Evolutionary conservation across 495 filamentous ascomycete genomes (phyloP).

Genomic region (Filosporella fistucella): DNA sequence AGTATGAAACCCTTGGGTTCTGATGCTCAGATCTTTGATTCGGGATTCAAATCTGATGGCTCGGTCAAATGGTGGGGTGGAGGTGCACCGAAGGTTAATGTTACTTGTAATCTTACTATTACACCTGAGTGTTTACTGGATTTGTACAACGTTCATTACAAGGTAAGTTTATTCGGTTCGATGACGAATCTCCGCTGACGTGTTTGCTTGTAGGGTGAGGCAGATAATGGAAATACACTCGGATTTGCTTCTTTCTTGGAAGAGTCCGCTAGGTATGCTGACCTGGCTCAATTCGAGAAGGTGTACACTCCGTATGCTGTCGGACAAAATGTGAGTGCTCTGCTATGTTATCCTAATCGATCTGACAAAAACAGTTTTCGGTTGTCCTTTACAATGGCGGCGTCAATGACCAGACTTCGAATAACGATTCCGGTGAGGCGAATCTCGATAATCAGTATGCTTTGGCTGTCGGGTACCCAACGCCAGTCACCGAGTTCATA

Average conservation of each 20-base stretch:
- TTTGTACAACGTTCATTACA: slow-evolving; percentile 23
- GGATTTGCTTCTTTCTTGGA: slow-evolving; percentile 69
- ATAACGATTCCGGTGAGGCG: slow-evolving; percentile 52
- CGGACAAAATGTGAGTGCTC: slow-evolving; percentile 12
- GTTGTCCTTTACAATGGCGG: slow-evolving; percentile 62
- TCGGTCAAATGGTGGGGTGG: slow-evolving; percentile 10
- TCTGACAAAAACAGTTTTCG: slow-evolving; percentile 35
- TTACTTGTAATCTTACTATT: slow-evolving; percentile 16
- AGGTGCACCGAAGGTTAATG: neutral
- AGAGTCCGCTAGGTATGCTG: slow-evolving; percentile 57
- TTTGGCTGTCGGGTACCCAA: slow-evolving; percentile 51
- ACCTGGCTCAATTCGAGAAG: slow-evolving; percentile 49
- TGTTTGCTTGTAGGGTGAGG: too few relatives aligned
- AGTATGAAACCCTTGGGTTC: slow-evolving; percentile 21
- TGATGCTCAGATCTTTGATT: slow-evolving; percentile 2
- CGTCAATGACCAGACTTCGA: slow-evolving; percentile 44
- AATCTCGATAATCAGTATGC: slow-evolving; percentile 71
- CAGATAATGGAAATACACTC: slow-evolving; percentile 36
- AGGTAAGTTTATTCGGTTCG: too few relatives aligned
- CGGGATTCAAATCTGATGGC: slow-evolving; percentile 1
- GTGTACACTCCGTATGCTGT: slow-evolving; percentile 43
- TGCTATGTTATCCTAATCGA: neutral
- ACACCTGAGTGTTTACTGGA: slow-evolving; percentile 16
- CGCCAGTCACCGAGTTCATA: slow-evolving; percentile 56
- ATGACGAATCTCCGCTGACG: too few relatives aligned